Base-by-base conservation (phyloP, 805 yeast genomes). In the Metschnikowia hibisci region DNA sequence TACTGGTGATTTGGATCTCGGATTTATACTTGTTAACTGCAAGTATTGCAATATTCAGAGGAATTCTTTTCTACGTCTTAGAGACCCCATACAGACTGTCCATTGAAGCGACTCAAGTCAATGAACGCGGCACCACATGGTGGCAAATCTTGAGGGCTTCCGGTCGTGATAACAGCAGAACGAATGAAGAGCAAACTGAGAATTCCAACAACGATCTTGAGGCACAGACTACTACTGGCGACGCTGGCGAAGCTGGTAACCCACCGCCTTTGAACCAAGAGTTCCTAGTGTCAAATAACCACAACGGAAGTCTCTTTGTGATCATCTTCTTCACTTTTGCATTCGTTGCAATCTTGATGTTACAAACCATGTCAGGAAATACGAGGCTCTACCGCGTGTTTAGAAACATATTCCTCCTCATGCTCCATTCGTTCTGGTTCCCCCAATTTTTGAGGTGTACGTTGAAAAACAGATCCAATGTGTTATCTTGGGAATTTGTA, bases 361-460 rank as follows among this genome's bases (percentile, higher is more conserved):
- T 83, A 39, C 80, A 77, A 51, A 41, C 51, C 8, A 39, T 39
- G 74, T 84, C 77, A 35, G 86, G 93, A 95, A 81, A 89, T 32
- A 69, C 69, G 15, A 64, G 59, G 14, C 64, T 77, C 30, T 65
- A 96, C 43, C 61, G 60, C 22, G 52, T 68, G 1, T 77, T 82
- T 54, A 96, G 88, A 57, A 79, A 76, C 43, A 40, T 74, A 4
- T 63, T 76, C 1, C 59, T 83, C 8, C 46, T 80, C 2, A 39
- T 72, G 1, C 53, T 83, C 23, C 84, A 81, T 59, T 84, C 95
- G 1, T 82, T 77, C 52, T 89, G 96, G 96, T 52, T 86, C 12
- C 96, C 97, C 1, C 98, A 90, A 61, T 82, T 87, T 33, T 81
- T 81, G 53, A 73, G 96, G 58, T 87, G 88, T 58, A 77, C 82